phyloP scores from a whole-genome alignment of 2,329 filamentous ascomycete genomes.

The Metarhizium brunneum region DNA sequence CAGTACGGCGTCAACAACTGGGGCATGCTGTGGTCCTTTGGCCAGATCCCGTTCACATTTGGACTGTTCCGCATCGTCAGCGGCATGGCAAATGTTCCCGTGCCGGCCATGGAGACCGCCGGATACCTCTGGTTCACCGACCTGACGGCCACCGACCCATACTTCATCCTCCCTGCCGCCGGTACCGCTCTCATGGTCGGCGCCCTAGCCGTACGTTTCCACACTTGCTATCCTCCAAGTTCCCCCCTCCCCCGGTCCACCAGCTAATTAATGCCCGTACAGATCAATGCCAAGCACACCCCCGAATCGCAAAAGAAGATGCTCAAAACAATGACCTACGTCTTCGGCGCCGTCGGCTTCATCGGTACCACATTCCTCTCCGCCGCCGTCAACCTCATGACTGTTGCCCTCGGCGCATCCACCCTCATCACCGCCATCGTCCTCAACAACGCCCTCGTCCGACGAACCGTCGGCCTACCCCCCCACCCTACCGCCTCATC shows the following conservation, averaged over 20 bases:
- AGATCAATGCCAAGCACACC: constrained; percentile 27
- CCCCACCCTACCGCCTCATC: constrained; percentile 16
- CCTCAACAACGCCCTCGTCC: constrained; percentile 28
- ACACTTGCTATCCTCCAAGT: not conserved
- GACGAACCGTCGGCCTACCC: constrained; percentile 28
- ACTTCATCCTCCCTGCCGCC: constrained; percentile 59
- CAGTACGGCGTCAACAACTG: constrained; percentile 24
- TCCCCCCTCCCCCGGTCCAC: not conserved
- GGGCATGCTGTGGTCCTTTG: constrained; percentile 28
- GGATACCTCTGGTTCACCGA: constrained; percentile 72
- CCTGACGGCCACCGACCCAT: constrained; percentile 68
- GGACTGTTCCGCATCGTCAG: constrained; percentile 72
- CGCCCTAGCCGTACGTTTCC: constrained; percentile 39
- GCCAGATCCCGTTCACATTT: constrained; percentile 59
- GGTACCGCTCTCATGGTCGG: constrained; percentile 48
- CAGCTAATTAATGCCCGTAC: not conserved
- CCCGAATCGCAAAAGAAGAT: constrained; percentile 24
- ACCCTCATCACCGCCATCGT: constrained; percentile 26
- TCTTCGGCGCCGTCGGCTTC: constrained; percentile 35
- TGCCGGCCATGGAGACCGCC: constrained; percentile 65
- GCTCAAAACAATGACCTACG: constrained; percentile 31
- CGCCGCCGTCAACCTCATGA: constrained; percentile 39
- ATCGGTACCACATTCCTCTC: constrained; percentile 37
- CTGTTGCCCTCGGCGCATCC: constrained; percentile 29
- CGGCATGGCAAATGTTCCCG: constrained; percentile 67